A percentile compares a stretch with the other conserved stretches of the same genome.
These are phyloP conservation scores for Camellia sinensis DNA, from an alignment of 148 eudicot genomes.

Conservation along the genomic window DNA sequence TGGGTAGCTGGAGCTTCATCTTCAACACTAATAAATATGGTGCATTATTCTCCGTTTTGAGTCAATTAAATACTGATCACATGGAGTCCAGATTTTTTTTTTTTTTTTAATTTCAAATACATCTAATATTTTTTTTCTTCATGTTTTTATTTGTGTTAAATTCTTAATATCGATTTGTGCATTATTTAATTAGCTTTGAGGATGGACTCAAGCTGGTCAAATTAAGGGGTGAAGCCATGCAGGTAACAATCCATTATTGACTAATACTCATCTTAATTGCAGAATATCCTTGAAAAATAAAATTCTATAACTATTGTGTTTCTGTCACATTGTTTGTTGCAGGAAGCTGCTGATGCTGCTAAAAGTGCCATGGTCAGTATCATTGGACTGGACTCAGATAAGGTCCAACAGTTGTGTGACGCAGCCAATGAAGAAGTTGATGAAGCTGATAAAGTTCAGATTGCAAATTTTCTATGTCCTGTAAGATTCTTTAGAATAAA, in stretches of 20 bases:
- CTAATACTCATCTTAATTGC: background rate
- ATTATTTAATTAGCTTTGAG: slow-evolving; percentile 60
- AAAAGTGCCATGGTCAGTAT: slow-evolving; percentile 84
- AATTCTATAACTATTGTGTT: background rate
- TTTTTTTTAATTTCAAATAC: background rate
- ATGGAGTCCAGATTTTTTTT: background rate
- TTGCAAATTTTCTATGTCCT: slow-evolving; percentile 81
- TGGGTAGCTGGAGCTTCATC: background rate
- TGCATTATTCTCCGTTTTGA: background rate
- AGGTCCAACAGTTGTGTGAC: slow-evolving; percentile 78
- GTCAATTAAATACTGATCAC: background rate
- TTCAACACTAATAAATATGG: background rate
- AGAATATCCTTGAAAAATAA: background rate
- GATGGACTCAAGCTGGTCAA: slow-evolving; percentile 97
- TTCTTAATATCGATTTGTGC: background rate
- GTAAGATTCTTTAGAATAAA: slow-evolving; percentile 26
- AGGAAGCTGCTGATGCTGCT: slow-evolving; percentile 91
- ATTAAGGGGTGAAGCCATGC: slow-evolving; percentile 93
- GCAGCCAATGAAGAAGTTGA: slow-evolving; percentile 91
- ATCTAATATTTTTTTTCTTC: background rate
- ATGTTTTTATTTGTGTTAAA: background rate
- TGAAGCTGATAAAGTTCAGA: slow-evolving; percentile 73
- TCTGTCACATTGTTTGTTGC: slow-evolving; percentile 8
- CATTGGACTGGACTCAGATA: slow-evolving; percentile 81
- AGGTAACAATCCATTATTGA: slow-evolving; percentile 35